These are phyloP conservation scores for Skeletonema costatum DNA, from an alignment of 108 stramenopile species.

Conservation along the genomic window DNA sequence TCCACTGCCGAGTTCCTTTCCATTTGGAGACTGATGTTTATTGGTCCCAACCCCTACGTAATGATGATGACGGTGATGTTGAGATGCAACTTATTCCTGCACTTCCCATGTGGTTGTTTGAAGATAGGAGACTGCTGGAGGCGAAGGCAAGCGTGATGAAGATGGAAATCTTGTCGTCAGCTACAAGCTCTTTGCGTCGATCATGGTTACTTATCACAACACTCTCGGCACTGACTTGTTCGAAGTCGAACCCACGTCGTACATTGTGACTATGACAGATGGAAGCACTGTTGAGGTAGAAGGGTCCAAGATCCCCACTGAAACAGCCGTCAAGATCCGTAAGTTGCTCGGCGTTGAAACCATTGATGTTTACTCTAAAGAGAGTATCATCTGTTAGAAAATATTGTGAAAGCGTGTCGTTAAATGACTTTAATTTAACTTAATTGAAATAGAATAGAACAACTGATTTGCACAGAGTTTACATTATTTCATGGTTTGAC, in stretches of 20 bases:
- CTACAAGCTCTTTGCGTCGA: conserved; percentile 91
- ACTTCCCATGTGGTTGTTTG: conserved; percentile 91
- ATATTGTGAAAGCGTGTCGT: neutral
- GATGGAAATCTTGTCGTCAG: conserved; percentile 77
- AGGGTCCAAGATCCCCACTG: conserved; percentile 63
- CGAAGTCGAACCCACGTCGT: conserved; percentile 73
- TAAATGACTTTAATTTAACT: neutral
- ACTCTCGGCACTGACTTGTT: conserved; percentile 74
- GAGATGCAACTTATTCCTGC: conserved; percentile 87
- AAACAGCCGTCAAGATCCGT: conserved; percentile 75
- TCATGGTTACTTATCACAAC: conserved; percentile 93
- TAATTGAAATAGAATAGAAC: neutral
- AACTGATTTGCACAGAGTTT: neutral
- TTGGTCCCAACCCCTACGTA: conserved; percentile 78
- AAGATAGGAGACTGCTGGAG: conserved; percentile 60
- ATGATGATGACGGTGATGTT: conserved; percentile 71
- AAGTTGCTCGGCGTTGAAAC: conserved; percentile 66
- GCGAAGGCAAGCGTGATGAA: conserved; percentile 62
- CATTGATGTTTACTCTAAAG: conserved; percentile 83
- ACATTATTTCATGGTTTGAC: no score
- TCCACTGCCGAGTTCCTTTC: conserved; percentile 95
- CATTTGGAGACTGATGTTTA: conserved; percentile 95
- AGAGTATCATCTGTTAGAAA: neutral
- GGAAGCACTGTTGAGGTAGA: conserved; percentile 61
- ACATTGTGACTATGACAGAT: conserved; percentile 80